Conservation (phyloP, 129 eudicot genomes). For the Flaveria trinervia region DNA sequence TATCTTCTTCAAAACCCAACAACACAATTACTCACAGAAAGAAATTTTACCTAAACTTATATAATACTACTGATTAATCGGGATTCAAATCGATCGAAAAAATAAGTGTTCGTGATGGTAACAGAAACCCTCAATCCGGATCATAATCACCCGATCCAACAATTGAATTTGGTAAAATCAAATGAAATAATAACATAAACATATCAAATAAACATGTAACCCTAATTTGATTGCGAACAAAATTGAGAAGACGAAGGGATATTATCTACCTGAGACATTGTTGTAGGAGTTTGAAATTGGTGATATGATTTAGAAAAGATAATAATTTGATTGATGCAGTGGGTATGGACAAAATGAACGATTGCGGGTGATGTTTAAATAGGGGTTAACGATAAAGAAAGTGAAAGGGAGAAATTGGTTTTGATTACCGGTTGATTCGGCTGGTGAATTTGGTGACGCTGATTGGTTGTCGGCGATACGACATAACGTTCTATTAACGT, state of each 20-base stretch:
- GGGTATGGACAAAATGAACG: not conserved
- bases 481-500: no score
- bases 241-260: not conserved
- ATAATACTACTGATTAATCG: not conserved
- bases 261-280: constrained; percentile 37
- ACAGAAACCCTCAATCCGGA: not conserved
- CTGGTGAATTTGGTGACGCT: no score
- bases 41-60: constrained; percentile 3
- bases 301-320: no score
- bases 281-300: not conserved
- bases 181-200: not conserved
- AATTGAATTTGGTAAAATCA: not conserved
- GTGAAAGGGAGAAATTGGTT: no score
- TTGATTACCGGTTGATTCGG: no score
- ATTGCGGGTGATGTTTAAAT: no score
- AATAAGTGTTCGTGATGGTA: not conserved
- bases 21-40: not conserved
- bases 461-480: no score
- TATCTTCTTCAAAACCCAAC: not conserved
- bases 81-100: not conserved
- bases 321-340: constrained; percentile 19
- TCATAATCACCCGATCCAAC: constrained; percentile 6
- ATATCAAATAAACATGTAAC: not conserved
- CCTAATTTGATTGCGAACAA: not conserved
- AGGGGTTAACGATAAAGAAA: no score